A percentile compares a stretch with the other conserved stretches of the same genome.
phyloP scores from a whole-genome alignment of 257 asterid genomes.

The Coffea eugenioides region DNA sequence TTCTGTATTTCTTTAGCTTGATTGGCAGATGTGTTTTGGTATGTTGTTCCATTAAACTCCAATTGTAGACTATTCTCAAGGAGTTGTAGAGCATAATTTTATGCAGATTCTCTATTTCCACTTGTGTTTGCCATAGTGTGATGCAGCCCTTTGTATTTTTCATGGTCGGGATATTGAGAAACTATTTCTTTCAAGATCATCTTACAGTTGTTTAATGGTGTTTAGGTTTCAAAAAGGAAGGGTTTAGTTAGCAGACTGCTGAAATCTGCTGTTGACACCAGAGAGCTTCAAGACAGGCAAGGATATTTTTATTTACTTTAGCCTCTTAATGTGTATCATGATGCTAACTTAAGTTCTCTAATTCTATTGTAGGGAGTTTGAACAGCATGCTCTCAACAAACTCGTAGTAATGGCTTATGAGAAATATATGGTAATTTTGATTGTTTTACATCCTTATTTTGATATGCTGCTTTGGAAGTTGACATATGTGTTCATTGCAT shows the following conservation, averaged over 20 bases:
- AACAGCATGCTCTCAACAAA: slow-evolving; percentile 68
- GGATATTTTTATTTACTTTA: slow-evolving; percentile 19
- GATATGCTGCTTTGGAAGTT: neutral
- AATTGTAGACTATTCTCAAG: neutral
- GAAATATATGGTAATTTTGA: slow-evolving; percentile 74
- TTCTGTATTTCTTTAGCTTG: slow-evolving; percentile 5
- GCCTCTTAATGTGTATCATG: slow-evolving; percentile 20
- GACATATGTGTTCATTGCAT: neutral
- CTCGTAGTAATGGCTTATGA: slow-evolving; percentile 78
- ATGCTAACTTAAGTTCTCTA: slow-evolving; percentile 28
- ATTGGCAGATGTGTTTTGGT: neutral
- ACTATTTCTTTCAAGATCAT: neutral
- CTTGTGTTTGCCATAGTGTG: neutral
- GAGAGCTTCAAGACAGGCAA: slow-evolving; percentile 67
- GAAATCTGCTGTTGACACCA: slow-evolving; percentile 52
- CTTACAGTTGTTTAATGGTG: slow-evolving; percentile 22
- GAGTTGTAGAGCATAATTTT: neutral
- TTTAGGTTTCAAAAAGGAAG: slow-evolving; percentile 67
- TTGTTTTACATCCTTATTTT: slow-evolving; percentile 20
- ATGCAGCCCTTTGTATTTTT: neutral
- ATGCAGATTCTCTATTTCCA: neutral
- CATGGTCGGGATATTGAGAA: neutral
- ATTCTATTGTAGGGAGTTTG: slow-evolving; percentile 62
- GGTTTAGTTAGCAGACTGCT: slow-evolving; percentile 53
- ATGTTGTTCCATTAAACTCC: neutral